Percentiles rank a stretch among this genome's conserved stretches.
phyloP scores from a whole-genome alignment of 2,329 filamentous ascomycete species.

The Alternaria gaisen region DNA sequence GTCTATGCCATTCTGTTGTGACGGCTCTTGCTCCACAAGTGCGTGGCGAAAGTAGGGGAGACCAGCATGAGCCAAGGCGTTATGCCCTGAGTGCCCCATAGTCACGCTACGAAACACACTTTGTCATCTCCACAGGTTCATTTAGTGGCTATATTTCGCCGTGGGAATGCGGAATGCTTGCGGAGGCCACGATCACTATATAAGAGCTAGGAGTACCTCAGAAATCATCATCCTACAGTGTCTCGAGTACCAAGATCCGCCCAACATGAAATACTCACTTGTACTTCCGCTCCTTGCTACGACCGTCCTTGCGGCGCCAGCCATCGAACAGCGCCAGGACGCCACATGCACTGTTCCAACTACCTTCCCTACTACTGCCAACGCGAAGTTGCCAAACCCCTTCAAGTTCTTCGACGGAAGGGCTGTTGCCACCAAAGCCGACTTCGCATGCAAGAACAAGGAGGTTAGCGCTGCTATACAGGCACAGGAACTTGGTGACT shows the following conservation, averaged over 20 bases:
- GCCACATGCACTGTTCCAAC: slow-evolving; percentile 41
- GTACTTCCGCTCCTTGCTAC: slow-evolving; percentile 42
- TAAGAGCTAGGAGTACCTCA: slow-evolving; percentile 14
- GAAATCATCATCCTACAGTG: slow-evolving; percentile 10
- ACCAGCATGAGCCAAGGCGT: slow-evolving; percentile 32
- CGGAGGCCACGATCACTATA: slow-evolving; percentile 17
- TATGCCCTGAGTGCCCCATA: slow-evolving; percentile 41
- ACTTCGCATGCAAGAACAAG: slow-evolving; percentile 50
- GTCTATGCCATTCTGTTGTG: background rate
- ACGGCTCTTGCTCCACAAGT: slow-evolving; percentile 6
- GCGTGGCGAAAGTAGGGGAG: slow-evolving; percentile 15
- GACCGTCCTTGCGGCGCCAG: slow-evolving; percentile 40
- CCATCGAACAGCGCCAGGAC: slow-evolving; percentile 42
- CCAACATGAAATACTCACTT: slow-evolving; percentile 46
- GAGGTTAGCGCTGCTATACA: slow-evolving; percentile 50
- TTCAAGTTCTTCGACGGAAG: slow-evolving; percentile 51
- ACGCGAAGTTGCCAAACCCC: slow-evolving; percentile 49
- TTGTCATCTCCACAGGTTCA: slow-evolving; percentile 31
- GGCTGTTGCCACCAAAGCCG: slow-evolving; percentile 45
- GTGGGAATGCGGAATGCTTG: slow-evolving; percentile 26
- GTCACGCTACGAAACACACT: slow-evolving; percentile 35
- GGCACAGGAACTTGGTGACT: slow-evolving; percentile 49
- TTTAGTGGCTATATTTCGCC: slow-evolving; percentile 38
- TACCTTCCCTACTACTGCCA: slow-evolving; percentile 40
- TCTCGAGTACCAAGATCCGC: slow-evolving; percentile 12